Base-by-base conservation (phyloP, 2,329 filamentous ascomycete genomes). In the Calonectria hongkongensis region DNA sequence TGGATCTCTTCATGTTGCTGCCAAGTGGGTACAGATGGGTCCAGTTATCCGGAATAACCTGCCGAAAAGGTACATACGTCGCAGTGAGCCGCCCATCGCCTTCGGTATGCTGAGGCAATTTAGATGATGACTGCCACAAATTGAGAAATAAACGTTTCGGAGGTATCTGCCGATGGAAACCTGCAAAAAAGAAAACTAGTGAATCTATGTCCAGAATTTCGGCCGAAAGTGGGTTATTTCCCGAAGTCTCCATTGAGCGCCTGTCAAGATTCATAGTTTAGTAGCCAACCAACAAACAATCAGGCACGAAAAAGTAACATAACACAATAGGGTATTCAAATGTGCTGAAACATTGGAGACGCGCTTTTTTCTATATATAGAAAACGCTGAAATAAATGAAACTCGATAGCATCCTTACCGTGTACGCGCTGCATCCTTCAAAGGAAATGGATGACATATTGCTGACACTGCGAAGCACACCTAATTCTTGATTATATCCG, bases 41-140 rank as follows among this genome's bases (percentile, higher is more conserved):
- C 54, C 13, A 27, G 27, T 58, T 58, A 58, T n/a, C 54, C 54
- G 54, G 54, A 58, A 58, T 58, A 41, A 60, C 54, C 36, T 60
- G 54, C 54, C 54, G 25, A 60, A 41, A 39, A 18, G n/a, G 54
- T 21, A 4, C 21, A 21, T 21, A 3, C 21, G 25, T 21, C 21
- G 25, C 15, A 21, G 25, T n/a, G 9, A 41, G 25, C 9, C 30
- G 25, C 18, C 30, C 50, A 56, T 33, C 7, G 8, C 33, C 21
- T 15, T 13, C 15, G 25, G 25, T 16, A 18, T 21, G 18, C n/a
- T 7, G 12, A 58, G n/a, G 21, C 21, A 60, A 41, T 60, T 60
- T 27, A 1, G n/a, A 16, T 39, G 16, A 8, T 15, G 4, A 41
- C 25, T 18, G 3, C 21, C 10, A 25, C 54, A 7, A 18, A 27